Percentiles rank a stretch among this genome's conserved stretches.
phyloP scores from a whole-genome alignment of 352 stramenopile genomes.

The Phytophthora lateralis region DNA sequence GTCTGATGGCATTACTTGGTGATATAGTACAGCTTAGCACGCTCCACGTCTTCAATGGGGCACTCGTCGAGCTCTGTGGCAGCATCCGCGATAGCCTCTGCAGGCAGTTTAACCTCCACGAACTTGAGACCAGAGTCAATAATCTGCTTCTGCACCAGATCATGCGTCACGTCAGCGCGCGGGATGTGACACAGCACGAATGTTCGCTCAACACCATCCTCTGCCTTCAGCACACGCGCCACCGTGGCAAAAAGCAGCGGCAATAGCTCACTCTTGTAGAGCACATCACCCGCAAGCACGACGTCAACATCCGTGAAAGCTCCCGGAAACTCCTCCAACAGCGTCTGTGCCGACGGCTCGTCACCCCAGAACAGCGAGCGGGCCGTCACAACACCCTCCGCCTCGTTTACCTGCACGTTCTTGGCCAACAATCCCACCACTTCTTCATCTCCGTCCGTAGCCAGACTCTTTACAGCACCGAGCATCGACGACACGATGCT shows the following conservation, averaged over 20 bases:
- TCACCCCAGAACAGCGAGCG: conserved; percentile 67
- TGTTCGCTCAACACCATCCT: conserved; percentile 17
- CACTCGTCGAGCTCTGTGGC: conserved; percentile 50
- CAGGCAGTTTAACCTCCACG: conserved; percentile 36
- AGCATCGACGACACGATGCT: conserved; percentile 69
- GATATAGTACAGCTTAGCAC: conserved; percentile 68
- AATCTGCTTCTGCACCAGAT: conserved; percentile 56
- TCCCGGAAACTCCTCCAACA: conserved; percentile 36
- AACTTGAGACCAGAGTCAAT: conserved; percentile 45
- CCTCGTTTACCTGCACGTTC: conserved; percentile 55
- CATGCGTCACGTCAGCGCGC: conserved; percentile 71
- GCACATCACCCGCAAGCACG: conserved; percentile 74
- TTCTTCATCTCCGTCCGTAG: conserved; percentile 72
- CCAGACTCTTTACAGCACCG: conserved; percentile 48
- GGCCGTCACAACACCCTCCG: conserved; percentile 28
- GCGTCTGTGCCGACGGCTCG: conserved; percentile 37
- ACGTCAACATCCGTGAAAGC: conserved; percentile 48
- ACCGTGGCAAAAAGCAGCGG: conserved; percentile 70
- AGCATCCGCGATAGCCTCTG: conserved; percentile 28
- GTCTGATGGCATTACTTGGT: conserved; percentile 22
- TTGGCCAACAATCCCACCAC: conserved; percentile 55
- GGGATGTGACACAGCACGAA: conserved; percentile 79
- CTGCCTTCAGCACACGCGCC: conserved; percentile 29
- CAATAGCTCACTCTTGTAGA: conserved; percentile 78
- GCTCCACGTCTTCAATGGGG: conserved; percentile 56